Base-by-base conservation (phyloP, 257 asterid genomes). In the Prunella vulgaris region DNA sequence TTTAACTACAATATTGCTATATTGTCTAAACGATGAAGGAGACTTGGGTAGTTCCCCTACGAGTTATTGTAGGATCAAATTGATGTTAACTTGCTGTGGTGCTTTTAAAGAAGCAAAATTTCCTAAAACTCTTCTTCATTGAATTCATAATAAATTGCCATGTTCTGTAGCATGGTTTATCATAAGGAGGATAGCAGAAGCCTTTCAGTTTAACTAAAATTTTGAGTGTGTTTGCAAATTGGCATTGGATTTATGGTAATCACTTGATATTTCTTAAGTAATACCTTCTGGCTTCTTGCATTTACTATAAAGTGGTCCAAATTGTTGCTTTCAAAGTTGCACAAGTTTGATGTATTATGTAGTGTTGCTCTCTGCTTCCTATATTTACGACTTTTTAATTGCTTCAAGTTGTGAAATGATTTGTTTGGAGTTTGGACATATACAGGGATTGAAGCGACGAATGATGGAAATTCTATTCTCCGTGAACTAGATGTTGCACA, bases 401-500 rank as follows among this genome's bases (percentile, higher is more conserved):
- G 62, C 6, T 68, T 42, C 0, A 22, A 13, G 33, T 54, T 28
- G 33, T 63, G 38, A 66, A 49, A 62, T 15, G 25, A 68, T 7
- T 59, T 76, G 10, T 60, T 71, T n/a, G n/a, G n/a, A n/a, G n/a
- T n/a, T n/a, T 65, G 61, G 70, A 48, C 22, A 10, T 60, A 32
- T 74, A 24, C 85, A 93, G 98, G 97, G 57, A 93, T 93, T 33
- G 98, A 90, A 27, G 98, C 90, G 75, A 93, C 98, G 7, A 93
- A 93, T 75, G 98, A 93, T 80, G 98, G 98, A 64, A 93, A 93
- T 83, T 96, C 98, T 35, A 90, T 93, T 77, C 92, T 93, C 18
- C 97, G 97, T 32, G 98, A 93, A 82, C 74, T 93, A 63, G 97
- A 93, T 64, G 87, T 93, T 69, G 98, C 98, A 12, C 98, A 93